Evolutionary conservation across 768 basidiomycete genomes (phyloP), one percentile per base, ranked within the genome.

Genomic region (Leccinum uliginosum): DNA sequence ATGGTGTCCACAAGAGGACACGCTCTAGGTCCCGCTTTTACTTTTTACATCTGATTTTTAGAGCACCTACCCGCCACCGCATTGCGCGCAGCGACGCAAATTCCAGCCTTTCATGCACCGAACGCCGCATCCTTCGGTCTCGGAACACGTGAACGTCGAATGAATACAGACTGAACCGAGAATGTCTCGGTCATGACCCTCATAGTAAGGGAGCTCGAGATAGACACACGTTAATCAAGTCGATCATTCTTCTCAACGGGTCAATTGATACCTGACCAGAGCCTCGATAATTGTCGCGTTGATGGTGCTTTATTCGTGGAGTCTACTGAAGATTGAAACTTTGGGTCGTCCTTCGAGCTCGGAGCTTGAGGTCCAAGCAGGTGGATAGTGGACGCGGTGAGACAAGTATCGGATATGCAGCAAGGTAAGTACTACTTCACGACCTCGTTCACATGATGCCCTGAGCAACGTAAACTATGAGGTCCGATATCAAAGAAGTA

Each of bases 171-270:
- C 45, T 82, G 78, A 73, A 81, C 77, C 8, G 68, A 76, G 44
- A 74, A 78, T 55, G 67, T 85, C 23, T 85, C 81, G 80, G 77
- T 21, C 64, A 81, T 61, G 78, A 83, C 60, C 79, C 80, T 7
- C 65, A 74, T 43, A 80, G 86, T 62, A 80, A 78, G 62, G 69
- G 76, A 12, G 81, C 81, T n/a, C 84, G 83, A 81, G 69, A 73
- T 56, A 66, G 68, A 40, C n/a, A 38, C 17, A 35, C 34, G 15
- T 35, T n/a, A n/a, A n/a, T 10, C 34, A 15, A 34, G 34, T 7
- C 34, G 15, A 4, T 38, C 17, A n/a, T 38, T 17, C 35, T 8
- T n/a, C 17, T 38, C 17, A 8, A 40, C 9, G 1, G 10, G 8
- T 40, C 38, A 40, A n/a, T n/a, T 40, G n/a, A n/a, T 40, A 40